Base-by-base conservation (phyloP, 768 basidiomycete species). In the Pholiota conissans region DNA sequence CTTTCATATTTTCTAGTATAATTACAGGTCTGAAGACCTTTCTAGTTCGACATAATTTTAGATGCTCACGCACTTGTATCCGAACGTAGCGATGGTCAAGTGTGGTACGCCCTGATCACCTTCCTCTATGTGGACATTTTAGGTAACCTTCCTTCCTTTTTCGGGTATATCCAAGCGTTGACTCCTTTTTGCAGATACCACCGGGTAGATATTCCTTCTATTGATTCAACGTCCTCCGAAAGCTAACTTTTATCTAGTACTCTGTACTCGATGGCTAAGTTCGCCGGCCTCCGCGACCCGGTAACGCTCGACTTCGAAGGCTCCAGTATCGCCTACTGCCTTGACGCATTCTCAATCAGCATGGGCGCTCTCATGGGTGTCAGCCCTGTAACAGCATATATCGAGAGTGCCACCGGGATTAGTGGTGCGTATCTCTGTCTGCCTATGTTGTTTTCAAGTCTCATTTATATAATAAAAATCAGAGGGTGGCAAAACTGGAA, bases 121-220 rank as follows among this genome's bases (percentile, higher is more conserved):
- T 92, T 95, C 84, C 83, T 95, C 55, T 94, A 93, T 69, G 92
- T 94, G 63, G 90, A 91, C 71, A 89, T 93, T 61, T 80, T 91
- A 65, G 88, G 85, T 87, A 63, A 49, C 79, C 68, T 51, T 47
- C 20, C 48, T 9, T 49, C 30, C 14, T 39, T 10, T 2, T 26
- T 32, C 39, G 32, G 18, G n/a, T 30, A 32, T 47, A 24, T 32
- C 45, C 32, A 61, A 26, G 16, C 14, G 20, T 7, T 18, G 11
- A 37, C 26, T 20, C 6, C 9, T 5, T 58, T 22, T 22, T 45
- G 49, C 60, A 80, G 79, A 82, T 67, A 82, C 79, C 59, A 82
- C 81, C 59, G 81, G 52, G 52, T 45, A 54, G 30, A 45, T 54
- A 27, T 32, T 22, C 11, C 8, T 22, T 7, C 29, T 54, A 10